Evolutionary conservation across 306 rosid species (phyloP).

Genomic region (Gleditsia sinensis): DNA sequence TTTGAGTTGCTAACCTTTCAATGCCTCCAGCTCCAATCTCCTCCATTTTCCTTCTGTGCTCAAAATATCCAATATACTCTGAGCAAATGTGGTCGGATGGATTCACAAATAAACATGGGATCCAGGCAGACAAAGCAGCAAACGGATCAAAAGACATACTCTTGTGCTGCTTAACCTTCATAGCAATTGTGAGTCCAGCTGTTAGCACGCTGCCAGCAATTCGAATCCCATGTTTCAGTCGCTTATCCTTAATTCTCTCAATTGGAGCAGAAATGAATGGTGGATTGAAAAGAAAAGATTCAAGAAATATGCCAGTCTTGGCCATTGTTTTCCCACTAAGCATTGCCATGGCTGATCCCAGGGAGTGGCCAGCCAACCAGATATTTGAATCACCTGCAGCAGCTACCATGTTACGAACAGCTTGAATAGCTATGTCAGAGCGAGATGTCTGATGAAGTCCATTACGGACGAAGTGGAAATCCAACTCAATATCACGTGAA

Average conservation of each 20-base stretch:
- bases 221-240: conserved; percentile 79
- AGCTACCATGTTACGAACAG: conserved; percentile 75
- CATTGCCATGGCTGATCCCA: conserved; percentile 93
- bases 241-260: conserved; percentile 76
- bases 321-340: conserved; percentile 91
- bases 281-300: conserved; percentile 85
- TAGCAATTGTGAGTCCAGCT: conserved; percentile 81
- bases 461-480: conserved; percentile 62
- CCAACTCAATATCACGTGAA: conserved; percentile 77
- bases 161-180: conserved; percentile 57
- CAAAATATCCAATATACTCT: conserved; percentile 89
- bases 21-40: conserved; percentile 79
- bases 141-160: conserved; percentile 51
- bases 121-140: conserved; percentile 69
- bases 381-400: conserved; percentile 73
- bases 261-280: conserved; percentile 83
- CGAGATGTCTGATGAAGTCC: conserved; percentile 87
- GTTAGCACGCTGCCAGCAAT: conserved; percentile 78
- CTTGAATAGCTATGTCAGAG: conserved; percentile 76
- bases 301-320: conserved; percentile 49
- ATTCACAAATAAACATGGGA: conserved; percentile 78
- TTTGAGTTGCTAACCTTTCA: conserved; percentile 87
- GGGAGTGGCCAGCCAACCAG: conserved; percentile 95
- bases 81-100: conserved; percentile 78
- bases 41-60: conserved; percentile 84